Base-by-base conservation (phyloP, 305 asterid species). In the Fraxinus angustifolia region DNA sequence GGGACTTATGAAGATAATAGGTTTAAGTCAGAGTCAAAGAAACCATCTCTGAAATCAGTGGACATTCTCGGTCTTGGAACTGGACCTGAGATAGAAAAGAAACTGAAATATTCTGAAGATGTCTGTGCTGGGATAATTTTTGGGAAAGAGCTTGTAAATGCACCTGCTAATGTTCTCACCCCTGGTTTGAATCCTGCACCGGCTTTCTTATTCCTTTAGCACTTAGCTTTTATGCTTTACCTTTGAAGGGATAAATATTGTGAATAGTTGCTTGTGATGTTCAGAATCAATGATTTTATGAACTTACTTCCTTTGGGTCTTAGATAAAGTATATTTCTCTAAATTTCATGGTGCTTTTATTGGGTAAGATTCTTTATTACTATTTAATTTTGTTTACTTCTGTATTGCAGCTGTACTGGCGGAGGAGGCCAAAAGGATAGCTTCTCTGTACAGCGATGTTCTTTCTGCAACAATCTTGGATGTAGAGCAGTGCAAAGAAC, bases 121-220 rank as follows among this genome's bases (percentile, higher is more conserved):
- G 93, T 94, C 83, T 88, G 93, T 82, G 86, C 94, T 0, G 99
- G 97, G 50, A 91, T 96, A 79, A 92, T 94, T 78, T 82, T 96
- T 35, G 97, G 98, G 10, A 94, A 83, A 85, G 94, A 94, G 87
- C 98, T 96, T 76, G 99, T 94, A 14, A 94, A 96, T 87, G 97
- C 99, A 74, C 99, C 99, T 4, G 97, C 99, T 42, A 96, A 96
- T 83, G 96, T 96, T 67, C 95, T 96, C 83, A 96, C 99, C 10
- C 98, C 99, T 80, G 98, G 99, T 93, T 74, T 62, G 94, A 79
- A 34, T 75, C 16, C 80, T 80, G 38, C 50, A 11, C 14, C 7
- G 0, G 17, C 70, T 7, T 35, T 80, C 8, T 81, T 56, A 76
- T 78, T 26, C 0, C 17, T 35, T 78, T 35, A 35, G 75, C 17